Evolutionary conservation across 2,329 filamentous ascomycete species (phyloP), one percentile per base, ranked within the genome.

Genomic region (Pyrenochaeta sp.): DNA sequence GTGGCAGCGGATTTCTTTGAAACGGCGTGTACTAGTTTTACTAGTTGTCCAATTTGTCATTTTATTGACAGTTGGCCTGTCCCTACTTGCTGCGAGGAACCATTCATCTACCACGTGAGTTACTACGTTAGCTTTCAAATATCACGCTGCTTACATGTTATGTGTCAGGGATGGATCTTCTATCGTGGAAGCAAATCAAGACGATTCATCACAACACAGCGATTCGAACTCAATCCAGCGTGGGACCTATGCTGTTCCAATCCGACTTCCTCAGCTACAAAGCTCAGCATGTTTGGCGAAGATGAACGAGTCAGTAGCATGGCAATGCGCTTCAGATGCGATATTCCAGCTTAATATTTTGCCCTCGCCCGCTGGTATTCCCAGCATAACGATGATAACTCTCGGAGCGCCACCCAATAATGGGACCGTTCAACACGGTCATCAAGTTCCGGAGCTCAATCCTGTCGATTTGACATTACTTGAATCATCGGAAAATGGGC

Each of bases 221-320:
- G 14, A 18, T 6, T 38, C 31, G 8, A 17, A 30, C 11, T 9
- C 46, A 15, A 44, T 64, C n/a, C 40, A 45, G 42, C 51, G 51
- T 14, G 63, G 63, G 1, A 55, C 56, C 10, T 68, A 58, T 34
- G 38, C 41, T 4, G 27, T 66, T 4, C 44, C 47, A 3, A 45
- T 66, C 2, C 44, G 46, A 13, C 27, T 51, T 11, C 42, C 58
- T 4, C 51, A 62, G 32, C 53, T 62, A 22, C 55, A 67, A 17
- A 62, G 49, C 27, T 65, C 58, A 9, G 51, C 51, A 17, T 68
- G 65, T 30, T 47, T 68, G 8, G 41, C 57, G 15, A 53, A 32
- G 15, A 55, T 35, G 6, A 61, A 63, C 28, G 60, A 67, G 15
- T 58, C 52, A 2, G 31, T 51, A 13, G 50, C 62, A 21, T 68